Base-by-base conservation (phyloP, 306 rosid genomes). In the Quercus glauca region DNA sequence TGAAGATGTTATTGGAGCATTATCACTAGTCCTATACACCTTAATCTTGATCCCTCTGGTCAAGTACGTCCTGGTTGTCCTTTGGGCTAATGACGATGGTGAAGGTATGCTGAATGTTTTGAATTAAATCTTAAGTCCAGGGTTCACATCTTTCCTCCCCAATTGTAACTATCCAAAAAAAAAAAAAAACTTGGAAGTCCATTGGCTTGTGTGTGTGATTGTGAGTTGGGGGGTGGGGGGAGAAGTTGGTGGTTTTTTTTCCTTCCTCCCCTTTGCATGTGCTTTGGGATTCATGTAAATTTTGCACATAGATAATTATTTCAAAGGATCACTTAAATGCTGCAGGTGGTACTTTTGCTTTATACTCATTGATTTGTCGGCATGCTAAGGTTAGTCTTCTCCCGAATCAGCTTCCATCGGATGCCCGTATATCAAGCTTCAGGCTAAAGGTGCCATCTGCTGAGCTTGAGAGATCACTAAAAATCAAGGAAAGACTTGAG, bases 341-440 rank as follows among this genome's bases (percentile, higher is more conserved):
- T 85, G 90, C 91, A 95, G 99, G 99, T 81, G 99, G 99, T 74
- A 93, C 99, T 58, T 96, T 96, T 93, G 99, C 99, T 4, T 86
- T 96, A 85, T 96, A 96, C 86, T 96, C 98, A 18, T 91, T 96
- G 91, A 96, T 96, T 81, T 96, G 99, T 85, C 97, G 99, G 55
- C 96, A 96, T 79, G 98, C 99, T 79, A 96, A 96, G 91, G 99
- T 89, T 88, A 96, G 94, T 86, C 99, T 96, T 76, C 93, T 96
- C 83, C 99, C 99, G 20, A 96, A 96, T 88, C 99, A 93, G 85
- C 88, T 93, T 86, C 98, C 90, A 35, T 96, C 99, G 1, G 99
- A 96, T 88, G 88, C 97, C 73, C 94, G 90, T 53, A 93, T 96
- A 81, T 96, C 99, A 23, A 93, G 99, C 84, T 96, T 96, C 85